A percentile compares a stretch with the other conserved stretches of the same genome.
phyloP scores from a whole-genome alignment of 1,139 yeast genomes.

The Zygosaccharomyces sapae region DNA sequence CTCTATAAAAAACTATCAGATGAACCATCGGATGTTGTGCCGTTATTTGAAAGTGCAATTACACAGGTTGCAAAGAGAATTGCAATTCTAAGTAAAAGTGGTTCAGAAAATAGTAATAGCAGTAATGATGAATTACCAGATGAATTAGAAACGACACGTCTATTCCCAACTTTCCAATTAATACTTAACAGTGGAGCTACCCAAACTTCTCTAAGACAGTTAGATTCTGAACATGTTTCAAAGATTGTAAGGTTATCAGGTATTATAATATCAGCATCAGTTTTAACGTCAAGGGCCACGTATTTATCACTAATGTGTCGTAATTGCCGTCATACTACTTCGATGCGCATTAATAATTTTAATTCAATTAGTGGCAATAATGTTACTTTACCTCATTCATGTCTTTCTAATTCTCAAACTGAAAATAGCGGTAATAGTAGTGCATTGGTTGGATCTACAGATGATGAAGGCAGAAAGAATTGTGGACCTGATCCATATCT shows the following conservation, averaged over 20 bases:
- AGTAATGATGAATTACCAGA: constrained; percentile 40
- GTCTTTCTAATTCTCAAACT: constrained; percentile 41
- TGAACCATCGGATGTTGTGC: constrained; percentile 86
- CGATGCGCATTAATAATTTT: constrained; percentile 52
- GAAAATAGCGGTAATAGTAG: constrained; percentile 17
- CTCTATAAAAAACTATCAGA: constrained; percentile 77
- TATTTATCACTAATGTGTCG: constrained; percentile 81
- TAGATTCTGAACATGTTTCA: constrained; percentile 85
- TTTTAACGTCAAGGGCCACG: constrained; percentile 84
- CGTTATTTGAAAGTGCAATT: constrained; percentile 84
- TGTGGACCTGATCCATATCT: constrained; percentile 92
- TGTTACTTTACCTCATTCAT: constrained; percentile 67
- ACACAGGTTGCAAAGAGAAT: constrained; percentile 86
- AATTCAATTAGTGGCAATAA: constrained; percentile 69
- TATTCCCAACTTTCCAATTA: constrained; percentile 79
- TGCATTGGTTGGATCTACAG: constrained; percentile 22
- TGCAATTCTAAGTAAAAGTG: constrained; percentile 48
- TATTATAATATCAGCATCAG: constrained; percentile 87
- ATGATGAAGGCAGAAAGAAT: constrained; percentile 44
- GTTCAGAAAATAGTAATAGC: constrained; percentile 29
- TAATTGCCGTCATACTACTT: constrained; percentile 76
- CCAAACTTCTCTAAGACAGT: constrained; percentile 68
- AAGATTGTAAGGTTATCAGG: constrained; percentile 90
- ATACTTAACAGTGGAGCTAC: constrained; percentile 71
- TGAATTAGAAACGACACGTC: constrained; percentile 41